Evolutionary conservation across 2,329 filamentous ascomycete genomes (phyloP).

Genomic region (Aspergillus tamarii): DNA sequence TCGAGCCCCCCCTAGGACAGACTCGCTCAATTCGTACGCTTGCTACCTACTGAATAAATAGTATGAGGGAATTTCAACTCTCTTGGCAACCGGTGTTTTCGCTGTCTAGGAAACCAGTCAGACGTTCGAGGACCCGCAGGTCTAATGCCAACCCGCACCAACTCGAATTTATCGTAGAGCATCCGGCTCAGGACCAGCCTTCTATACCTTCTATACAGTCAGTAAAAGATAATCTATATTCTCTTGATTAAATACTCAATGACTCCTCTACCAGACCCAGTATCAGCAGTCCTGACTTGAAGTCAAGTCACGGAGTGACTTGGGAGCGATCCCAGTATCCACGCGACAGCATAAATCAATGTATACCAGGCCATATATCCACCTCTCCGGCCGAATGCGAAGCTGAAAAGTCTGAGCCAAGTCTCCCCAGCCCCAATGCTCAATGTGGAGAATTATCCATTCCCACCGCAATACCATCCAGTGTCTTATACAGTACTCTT

Average conservation of each 20-base stretch:
- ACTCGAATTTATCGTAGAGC: slow-evolving; percentile 5
- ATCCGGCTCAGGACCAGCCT: background rate
- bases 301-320: too few species aligned
- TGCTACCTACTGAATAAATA: background rate
- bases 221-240: background rate
- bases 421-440: background rate
- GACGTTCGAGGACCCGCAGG: background rate
- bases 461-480: background rate
- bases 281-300: too few species aligned
- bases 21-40: background rate
- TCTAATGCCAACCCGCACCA: slow-evolving; percentile 1
- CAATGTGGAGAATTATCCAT: background rate
- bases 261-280: background rate
- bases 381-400: too few species aligned
- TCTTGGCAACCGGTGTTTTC: slow-evolving; percentile 9
- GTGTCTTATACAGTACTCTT: slow-evolving; percentile 2
- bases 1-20: background rate
- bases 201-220: background rate
- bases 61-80: background rate
- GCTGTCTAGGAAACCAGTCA: slow-evolving; percentile 4
- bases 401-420: background rate
- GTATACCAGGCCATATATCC: too few species aligned
- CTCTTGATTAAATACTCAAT: background rate
- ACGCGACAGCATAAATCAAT: too few species aligned
- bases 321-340: too few species aligned